Evolutionary conservation across 2,329 filamentous ascomycete genomes (phyloP), one percentile per base, ranked within the genome.

Genomic region (Epichloe brachyelytri): DNA sequence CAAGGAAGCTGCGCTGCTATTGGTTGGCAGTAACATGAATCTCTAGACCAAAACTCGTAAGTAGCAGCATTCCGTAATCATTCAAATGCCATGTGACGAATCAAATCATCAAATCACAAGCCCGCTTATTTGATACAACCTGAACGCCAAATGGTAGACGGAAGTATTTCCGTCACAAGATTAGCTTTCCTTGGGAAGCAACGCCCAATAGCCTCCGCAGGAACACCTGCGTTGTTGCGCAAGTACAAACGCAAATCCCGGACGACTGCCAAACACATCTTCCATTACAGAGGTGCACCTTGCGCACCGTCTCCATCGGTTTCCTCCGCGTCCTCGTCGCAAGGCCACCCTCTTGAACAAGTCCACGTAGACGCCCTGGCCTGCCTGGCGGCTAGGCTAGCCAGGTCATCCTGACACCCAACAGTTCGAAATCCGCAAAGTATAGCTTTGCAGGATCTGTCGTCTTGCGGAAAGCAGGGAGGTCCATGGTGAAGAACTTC

Each of bases 401-500:
- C 68, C 14, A 67, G 66, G 53, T 82, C 79, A 49, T 82, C 76
- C 10, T 77, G 74, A 88, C 71, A 5, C 85, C 84, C 11, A 93
- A 71, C 62, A 86, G 77, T 46, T 73, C 74, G 51, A 82, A 87
- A 62, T 93, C 80, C 46, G 79, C 78, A 65, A 88, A 85, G 67
- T 86, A 86, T 46, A 95, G 72, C 54, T 76, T 76, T 10, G 82
- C 77, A 30, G 80, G 75, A 56, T 93, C 80, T 11, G 82, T 74
- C 50, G 77, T 72, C 5, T 71, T 70, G 40, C 77, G 73, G 50
- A 90, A 75, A 19, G 73, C 71, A 0, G 71, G 71, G 30, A 88
- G 66, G 44, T 81, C 77, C 30, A 72, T 70, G 34, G 73, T 72
- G 53, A 91, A 81, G 53, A 84, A 75, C 50, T 78, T 79, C 55